Evolutionary conservation across 2,329 filamentous ascomycete genomes (phyloP).

Genomic region (Calycina herbarum): DNA sequence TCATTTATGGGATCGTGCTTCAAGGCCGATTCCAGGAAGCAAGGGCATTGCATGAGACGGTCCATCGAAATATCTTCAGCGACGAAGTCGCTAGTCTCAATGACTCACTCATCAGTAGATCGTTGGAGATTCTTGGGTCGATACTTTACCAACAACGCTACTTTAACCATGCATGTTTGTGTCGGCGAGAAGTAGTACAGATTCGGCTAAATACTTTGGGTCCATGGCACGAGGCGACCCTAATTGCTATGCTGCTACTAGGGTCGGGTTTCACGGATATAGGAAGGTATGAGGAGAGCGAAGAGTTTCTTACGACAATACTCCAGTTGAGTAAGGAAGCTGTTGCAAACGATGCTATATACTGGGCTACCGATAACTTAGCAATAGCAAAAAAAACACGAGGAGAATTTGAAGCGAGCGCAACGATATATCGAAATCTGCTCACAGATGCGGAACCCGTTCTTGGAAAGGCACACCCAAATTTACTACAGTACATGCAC

Average conservation of each 20-base stretch:
- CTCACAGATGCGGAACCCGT: background rate
- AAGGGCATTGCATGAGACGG: background rate
- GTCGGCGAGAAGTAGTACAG: background rate
- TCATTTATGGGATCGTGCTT: background rate
- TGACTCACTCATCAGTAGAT: background rate
- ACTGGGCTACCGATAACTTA: background rate
- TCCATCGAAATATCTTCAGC: background rate
- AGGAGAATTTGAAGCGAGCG: background rate
- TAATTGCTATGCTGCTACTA: background rate
- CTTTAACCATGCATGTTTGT: background rate
- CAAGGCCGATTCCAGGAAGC: background rate
- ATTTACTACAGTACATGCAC: background rate
- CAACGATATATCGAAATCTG: background rate
- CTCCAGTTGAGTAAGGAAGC: background rate
- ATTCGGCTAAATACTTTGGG: background rate
- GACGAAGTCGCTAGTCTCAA: background rate
- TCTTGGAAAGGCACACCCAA: background rate
- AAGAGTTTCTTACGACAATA: background rate
- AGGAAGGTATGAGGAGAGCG: background rate
- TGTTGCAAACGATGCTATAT: background rate
- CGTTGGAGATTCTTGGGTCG: background rate
- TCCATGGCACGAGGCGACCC: background rate
- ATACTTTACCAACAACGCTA: background rate
- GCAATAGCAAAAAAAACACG: background rate
- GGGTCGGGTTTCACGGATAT: background rate